A percentile compares a stretch with the other conserved stretches of the same genome.
phyloP scores from a whole-genome alignment of 2,329 filamentous ascomycete species.

The Cercospora brassicicola region DNA sequence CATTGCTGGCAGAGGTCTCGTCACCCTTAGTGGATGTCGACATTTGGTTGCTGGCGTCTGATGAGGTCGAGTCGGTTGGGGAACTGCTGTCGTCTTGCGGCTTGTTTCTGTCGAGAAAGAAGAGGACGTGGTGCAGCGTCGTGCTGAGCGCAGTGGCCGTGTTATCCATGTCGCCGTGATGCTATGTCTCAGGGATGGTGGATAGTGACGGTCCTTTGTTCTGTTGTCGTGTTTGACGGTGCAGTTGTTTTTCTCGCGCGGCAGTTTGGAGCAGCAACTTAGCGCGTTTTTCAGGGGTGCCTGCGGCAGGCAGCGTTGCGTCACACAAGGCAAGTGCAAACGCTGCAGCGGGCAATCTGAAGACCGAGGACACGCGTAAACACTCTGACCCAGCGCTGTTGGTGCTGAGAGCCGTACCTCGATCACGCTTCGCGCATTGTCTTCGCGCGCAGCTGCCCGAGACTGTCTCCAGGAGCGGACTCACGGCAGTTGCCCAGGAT shows the following conservation, averaged over 20 bases:
- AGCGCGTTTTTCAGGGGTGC: constrained; percentile 1
- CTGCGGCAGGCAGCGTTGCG: constrained; percentile 2
- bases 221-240: not conserved
- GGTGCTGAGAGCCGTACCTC: not conserved
- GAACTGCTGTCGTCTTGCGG: not conserved
- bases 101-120: constrained; percentile 21
- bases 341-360: not conserved
- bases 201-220: not conserved
- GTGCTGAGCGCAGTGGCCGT: not conserved
- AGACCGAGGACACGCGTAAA: not conserved
- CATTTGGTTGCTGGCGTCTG: not conserved
- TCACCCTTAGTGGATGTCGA: not conserved
- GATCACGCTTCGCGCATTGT: not conserved
- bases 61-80: not conserved
- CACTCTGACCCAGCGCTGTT: not conserved
- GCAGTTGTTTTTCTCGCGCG: not conserved
- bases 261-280: not conserved
- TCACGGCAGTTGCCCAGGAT: not conserved
- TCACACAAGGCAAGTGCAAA: constrained; percentile 7
- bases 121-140: constrained; percentile 26
- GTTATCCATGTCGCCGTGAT: not conserved
- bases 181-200: not conserved
- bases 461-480: not conserved
- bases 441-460: not conserved
- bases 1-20: not conserved